These are phyloP conservation scores for Turritis glabra DNA, from an alignment of 345 rosid genomes.

Conservation along the genomic window DNA sequence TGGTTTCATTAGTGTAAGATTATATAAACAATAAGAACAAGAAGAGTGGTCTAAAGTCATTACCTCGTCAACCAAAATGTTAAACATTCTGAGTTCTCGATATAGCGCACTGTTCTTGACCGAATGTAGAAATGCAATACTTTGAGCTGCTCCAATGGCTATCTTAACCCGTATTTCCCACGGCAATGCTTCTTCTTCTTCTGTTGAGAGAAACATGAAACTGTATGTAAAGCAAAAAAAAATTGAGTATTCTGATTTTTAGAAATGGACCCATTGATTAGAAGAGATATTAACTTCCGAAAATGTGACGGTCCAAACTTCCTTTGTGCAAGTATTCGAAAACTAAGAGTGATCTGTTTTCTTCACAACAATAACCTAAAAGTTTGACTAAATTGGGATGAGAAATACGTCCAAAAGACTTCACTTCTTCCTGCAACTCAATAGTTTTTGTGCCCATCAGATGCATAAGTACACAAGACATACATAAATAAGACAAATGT, in stretches of 20 bases:
- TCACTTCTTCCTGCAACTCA: constrained; percentile 26
- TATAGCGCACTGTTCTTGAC: constrained; percentile 4
- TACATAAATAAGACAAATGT: not conserved
- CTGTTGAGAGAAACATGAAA: constrained; percentile 13
- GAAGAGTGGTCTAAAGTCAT: not conserved
- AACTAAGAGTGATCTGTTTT: not conserved
- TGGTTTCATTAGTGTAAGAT: not conserved
- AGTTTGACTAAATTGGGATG: constrained; percentile 21
- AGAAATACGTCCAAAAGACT: constrained; percentile 1
- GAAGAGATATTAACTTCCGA: constrained; percentile 24
- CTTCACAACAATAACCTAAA: constrained; percentile 24
- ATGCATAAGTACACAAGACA: not conserved
- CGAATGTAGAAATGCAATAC: constrained; percentile 19
- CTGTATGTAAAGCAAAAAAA: not conserved
- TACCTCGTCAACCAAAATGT: constrained; percentile 33
- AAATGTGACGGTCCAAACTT: constrained; percentile 16
- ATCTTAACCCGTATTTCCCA: constrained; percentile 27
- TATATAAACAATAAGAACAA: not conserved
- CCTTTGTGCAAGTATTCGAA: constrained; percentile 6
- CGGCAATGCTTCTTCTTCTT: constrained; percentile 4
- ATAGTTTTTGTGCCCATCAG: not conserved
- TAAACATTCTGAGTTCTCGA: constrained; percentile 3
- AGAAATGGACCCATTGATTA: not conserved
- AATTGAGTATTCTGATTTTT: not conserved
- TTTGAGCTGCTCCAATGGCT: constrained; percentile 26